Percentiles rank a stretch among this genome's conserved stretches.
Evolutionary conservation across 805 yeast species (phyloP).

Genomic region (Wickerhamiella dianesei): DNA sequence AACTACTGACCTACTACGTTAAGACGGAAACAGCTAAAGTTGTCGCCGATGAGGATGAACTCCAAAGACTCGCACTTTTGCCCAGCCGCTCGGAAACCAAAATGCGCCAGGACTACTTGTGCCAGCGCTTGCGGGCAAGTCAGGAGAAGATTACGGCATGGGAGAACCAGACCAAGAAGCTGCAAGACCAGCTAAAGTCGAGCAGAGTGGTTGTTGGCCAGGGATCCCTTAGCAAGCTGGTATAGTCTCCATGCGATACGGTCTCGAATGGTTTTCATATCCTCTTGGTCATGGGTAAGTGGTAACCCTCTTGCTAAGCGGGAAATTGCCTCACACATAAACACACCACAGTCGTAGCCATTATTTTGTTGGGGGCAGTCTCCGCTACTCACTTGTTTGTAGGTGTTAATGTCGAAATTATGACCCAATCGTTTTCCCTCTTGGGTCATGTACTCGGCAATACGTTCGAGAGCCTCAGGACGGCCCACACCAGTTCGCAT

Average conservation of each 20-base stretch:
- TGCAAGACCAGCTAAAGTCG: neutral
- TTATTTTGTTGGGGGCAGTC: conserved; percentile 76
- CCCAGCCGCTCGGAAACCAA: conserved; percentile 42
- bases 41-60: conserved; percentile 53
- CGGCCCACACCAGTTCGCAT: conserved; percentile 25
- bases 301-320: conserved; percentile 40
- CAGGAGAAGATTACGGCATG: conserved; percentile 37
- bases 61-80: conserved; percentile 41
- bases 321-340: conserved; percentile 65
- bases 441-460: conserved; percentile 48
- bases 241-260: conserved; percentile 46
- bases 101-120: conserved; percentile 51
- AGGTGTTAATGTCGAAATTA: conserved; percentile 22
- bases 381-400: conserved; percentile 14
- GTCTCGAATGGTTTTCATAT: conserved; percentile 54
- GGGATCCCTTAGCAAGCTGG: conserved; percentile 3
- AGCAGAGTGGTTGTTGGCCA: neutral
- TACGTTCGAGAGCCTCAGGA: conserved; percentile 27
- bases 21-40: conserved; percentile 50
- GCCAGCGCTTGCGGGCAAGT: conserved; percentile 50
- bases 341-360: conserved; percentile 93
- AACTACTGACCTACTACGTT: conserved; percentile 42
- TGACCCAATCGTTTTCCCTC: conserved; percentile 46
- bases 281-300: conserved; percentile 47
- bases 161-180: conserved; percentile 26